These are phyloP conservation scores for Tetraselmis chui DNA, from an alignment of 139 green algal species.

Conservation along the genomic window DNA sequence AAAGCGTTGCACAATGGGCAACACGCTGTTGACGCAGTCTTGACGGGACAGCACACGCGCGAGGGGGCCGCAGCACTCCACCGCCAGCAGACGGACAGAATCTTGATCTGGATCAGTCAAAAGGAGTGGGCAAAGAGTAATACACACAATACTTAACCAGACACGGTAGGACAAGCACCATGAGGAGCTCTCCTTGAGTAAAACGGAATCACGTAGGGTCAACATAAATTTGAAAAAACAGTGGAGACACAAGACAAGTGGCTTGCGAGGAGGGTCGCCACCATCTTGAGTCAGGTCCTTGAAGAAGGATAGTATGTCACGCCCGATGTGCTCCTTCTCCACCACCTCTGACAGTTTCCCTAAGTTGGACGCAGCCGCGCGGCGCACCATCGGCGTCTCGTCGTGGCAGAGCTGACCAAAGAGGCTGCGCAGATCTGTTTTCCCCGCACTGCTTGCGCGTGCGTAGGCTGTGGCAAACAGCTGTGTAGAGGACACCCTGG, in stretches of 20 bases:
- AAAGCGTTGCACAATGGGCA: slow-evolving; percentile 87
- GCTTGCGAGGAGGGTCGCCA: slow-evolving; percentile 26
- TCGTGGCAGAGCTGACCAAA: slow-evolving; percentile 84
- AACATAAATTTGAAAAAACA: too few species aligned
- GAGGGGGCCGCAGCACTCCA: slow-evolving; percentile 82
- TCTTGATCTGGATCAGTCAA: too few species aligned
- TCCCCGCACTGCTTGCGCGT: slow-evolving; percentile 17
- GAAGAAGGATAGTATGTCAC: slow-evolving; percentile 86
- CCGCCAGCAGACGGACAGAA: slow-evolving; percentile 90
- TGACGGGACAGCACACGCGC: slow-evolving; percentile 61
- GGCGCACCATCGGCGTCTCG: slow-evolving; percentile 97
- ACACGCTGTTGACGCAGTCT: slow-evolving; percentile 59
- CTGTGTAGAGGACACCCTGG: slow-evolving; percentile 82
- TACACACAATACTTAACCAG: too few species aligned
- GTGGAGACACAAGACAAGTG: too few species aligned
- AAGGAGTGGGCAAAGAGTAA: too few species aligned
- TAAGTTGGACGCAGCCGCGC: slow-evolving; percentile 81
- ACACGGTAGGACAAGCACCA: too few species aligned
- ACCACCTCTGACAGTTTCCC: slow-evolving; percentile 72
- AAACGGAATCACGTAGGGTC: too few species aligned
- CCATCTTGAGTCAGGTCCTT: slow-evolving; percentile 81
- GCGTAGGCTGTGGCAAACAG: slow-evolving; percentile 84
- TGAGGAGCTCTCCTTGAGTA: too few species aligned
- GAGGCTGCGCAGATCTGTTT: slow-evolving; percentile 63
- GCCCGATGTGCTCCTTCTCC: slow-evolving; percentile 64